These are phyloP conservation scores for Tagetes patula DNA, from an alignment of 129 eudicot genomes.

Conservation along the genomic window DNA sequence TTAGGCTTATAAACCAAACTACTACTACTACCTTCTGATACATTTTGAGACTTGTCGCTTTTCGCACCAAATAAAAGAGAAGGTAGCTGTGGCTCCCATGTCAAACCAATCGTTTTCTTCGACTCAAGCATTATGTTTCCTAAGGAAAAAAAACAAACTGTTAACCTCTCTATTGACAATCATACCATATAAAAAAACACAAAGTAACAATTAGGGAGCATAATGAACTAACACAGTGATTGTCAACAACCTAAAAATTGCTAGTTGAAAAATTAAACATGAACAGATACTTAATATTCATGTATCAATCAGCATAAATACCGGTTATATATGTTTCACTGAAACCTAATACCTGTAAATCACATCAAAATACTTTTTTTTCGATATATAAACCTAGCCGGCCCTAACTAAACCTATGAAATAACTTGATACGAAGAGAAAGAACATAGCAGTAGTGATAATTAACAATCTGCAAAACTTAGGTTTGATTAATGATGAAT, in stretches of 20 bases:
- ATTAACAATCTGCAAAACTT: not conserved
- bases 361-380: not conserved
- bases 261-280: not conserved
- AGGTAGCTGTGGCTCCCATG: slow-evolving; percentile 81
- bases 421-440: slow-evolving; percentile 12
- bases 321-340: not conserved
- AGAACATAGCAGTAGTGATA: not conserved
- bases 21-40: slow-evolving; percentile 2
- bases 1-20: slow-evolving; percentile 48
- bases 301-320: slow-evolving; percentile 8
- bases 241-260: not conserved
- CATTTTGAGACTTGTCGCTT: slow-evolving; percentile 20
- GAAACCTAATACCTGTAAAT: not conserved
- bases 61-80: slow-evolving; percentile 24
- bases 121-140: slow-evolving; percentile 47
- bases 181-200: not conserved
- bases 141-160: not conserved
- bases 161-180: not conserved
- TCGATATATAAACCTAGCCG: slow-evolving; percentile 17
- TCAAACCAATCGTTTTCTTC: slow-evolving; percentile 59
- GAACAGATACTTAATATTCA: not conserved
- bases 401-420: slow-evolving; percentile 17
- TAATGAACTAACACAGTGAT: too few relatives aligned
- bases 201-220: too few relatives aligned
- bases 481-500: too few relatives aligned